Evolutionary conservation across 257 asterid genomes (phyloP).

Genomic region (Jasminum sambac): DNA sequence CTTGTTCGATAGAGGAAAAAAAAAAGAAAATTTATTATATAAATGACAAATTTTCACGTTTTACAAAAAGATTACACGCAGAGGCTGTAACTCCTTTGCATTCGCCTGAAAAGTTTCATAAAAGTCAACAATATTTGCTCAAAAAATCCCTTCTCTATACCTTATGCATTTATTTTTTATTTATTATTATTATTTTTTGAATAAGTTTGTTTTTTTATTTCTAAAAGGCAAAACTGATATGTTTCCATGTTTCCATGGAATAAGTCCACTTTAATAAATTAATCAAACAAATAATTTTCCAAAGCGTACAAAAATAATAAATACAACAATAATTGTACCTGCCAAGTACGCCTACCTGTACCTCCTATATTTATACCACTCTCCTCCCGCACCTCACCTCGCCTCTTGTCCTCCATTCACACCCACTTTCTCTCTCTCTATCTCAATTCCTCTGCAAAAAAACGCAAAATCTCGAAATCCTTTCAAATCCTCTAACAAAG

Average conservation of each 20-base stretch:
- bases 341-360: slow-evolving; percentile 57
- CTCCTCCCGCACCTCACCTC: slow-evolving; percentile 2
- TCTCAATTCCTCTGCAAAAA: slow-evolving; percentile 22
- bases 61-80: no score
- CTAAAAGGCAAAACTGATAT: no score
- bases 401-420: neutral
- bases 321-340: slow-evolving; percentile 41
- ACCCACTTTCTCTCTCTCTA: slow-evolving; percentile 9
- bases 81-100: no score
- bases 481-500: neutral
- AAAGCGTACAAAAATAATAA: neutral
- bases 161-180: no score
- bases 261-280: slow-evolving; percentile 1
- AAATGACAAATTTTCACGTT: no score
- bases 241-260: neutral
- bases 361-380: slow-evolving; percentile 27
- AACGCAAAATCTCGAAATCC: neutral
- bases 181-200: no score
- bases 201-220: neutral
- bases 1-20: no score
- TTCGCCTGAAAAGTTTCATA: no score
- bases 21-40: no score
- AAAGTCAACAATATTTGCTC: no score
- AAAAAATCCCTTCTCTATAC: no score
- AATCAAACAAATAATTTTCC: neutral